These are phyloP conservation scores for Monosporascus sp. DNA, from an alignment of 2,329 filamentous ascomycete genomes.

Conservation along the genomic window DNA sequence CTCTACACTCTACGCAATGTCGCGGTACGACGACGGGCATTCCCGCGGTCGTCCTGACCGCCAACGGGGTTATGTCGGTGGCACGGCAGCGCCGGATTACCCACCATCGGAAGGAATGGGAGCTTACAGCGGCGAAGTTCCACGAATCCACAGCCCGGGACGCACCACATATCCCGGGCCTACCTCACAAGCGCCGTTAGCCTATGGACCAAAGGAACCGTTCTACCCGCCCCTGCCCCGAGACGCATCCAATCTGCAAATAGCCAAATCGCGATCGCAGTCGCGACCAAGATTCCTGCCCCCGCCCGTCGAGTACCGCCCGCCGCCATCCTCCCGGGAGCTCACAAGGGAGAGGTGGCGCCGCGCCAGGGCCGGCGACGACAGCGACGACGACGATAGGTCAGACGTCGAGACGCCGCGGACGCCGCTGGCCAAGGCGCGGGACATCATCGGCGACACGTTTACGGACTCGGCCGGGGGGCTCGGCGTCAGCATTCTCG, in stretches of 20 bases:
- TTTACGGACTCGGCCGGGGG: slow-evolving; percentile 45
- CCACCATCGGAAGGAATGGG: slow-evolving; percentile 7
- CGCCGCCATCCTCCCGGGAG: slow-evolving; percentile 6
- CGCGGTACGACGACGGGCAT: slow-evolving; percentile 19
- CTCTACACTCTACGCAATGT: slow-evolving; percentile 13
- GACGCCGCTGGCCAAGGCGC: slow-evolving; percentile 35
- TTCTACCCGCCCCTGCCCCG: slow-evolving; percentile 12
- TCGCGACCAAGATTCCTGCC: slow-evolving; percentile 24
- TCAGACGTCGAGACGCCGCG: slow-evolving; percentile 17
- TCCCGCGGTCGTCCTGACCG: slow-evolving; percentile 13
- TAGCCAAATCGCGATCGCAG: slow-evolving; percentile 16
- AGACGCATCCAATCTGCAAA: slow-evolving; percentile 12
- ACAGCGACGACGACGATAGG: slow-evolving; percentile 19
- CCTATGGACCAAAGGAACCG: slow-evolving; percentile 39
- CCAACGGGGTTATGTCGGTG: slow-evolving; percentile 5
- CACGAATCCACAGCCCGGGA: slow-evolving; percentile 12
- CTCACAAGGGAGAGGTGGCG: slow-evolving; percentile 7
- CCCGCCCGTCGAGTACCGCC: slow-evolving; percentile 13
- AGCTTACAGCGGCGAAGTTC: slow-evolving; percentile 9
- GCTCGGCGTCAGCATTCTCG: slow-evolving; percentile 45
- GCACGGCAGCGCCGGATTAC: slow-evolving; percentile 8
- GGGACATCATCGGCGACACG: slow-evolving; percentile 36
- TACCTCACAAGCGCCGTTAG: slow-evolving; percentile 13
- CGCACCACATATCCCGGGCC: slow-evolving; percentile 12
- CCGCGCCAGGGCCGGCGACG: slow-evolving; percentile 4